Base-by-base conservation (phyloP, 495 filamentous ascomycete species). In the Paragyromitra xinjiangensis region DNA sequence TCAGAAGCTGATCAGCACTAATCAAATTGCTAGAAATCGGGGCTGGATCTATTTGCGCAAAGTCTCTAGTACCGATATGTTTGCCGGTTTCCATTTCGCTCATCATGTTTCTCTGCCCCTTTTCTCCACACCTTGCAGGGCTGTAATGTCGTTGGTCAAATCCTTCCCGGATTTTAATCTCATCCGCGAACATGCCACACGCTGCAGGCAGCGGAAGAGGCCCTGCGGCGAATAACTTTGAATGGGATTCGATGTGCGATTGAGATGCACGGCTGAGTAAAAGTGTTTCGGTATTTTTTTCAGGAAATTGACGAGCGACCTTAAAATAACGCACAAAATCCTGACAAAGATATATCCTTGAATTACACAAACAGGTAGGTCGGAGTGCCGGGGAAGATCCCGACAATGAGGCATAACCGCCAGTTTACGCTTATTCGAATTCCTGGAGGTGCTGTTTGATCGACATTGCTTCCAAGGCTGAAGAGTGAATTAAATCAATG, bases 181-280 rank as follows among this genome's bases (percentile, higher is more conserved):
- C 44, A 56, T 55, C 73, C 59, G 39, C 44, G 45, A 24, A 29
- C 14, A 66, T 45, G 24, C 55, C 50, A n/a, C 37, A 61, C 26
- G 14, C 62, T 73, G 69, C 69, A 61, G 59, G 74, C 40, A 50
- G 68, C 40, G 40, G 51, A 59, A 58, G 70, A 59, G 44, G 69
- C 51, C 61, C 58, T 61, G 44, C 19, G 51, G 69, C 61, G 29
- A 77, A 73, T 53, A 59, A 14, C 44, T 51, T 77, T 34, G 62
- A 16, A 48, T 11, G 61, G 39, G 66, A 48, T 50, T 34, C 53
- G 61, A 77, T 77, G 59, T 50, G 50, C 69, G 51, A 66, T 77
- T 44, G 42, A 51, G 69, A 40, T 72, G 69, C 34, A 63, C 19
- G 16, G 22, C 50, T 22, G 53, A 19, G 40, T 6, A 67, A 56